Evolutionary conservation across 2,329 filamentous ascomycete species (phyloP).

Genomic region (Teratosphaeria epicoccoides): DNA sequence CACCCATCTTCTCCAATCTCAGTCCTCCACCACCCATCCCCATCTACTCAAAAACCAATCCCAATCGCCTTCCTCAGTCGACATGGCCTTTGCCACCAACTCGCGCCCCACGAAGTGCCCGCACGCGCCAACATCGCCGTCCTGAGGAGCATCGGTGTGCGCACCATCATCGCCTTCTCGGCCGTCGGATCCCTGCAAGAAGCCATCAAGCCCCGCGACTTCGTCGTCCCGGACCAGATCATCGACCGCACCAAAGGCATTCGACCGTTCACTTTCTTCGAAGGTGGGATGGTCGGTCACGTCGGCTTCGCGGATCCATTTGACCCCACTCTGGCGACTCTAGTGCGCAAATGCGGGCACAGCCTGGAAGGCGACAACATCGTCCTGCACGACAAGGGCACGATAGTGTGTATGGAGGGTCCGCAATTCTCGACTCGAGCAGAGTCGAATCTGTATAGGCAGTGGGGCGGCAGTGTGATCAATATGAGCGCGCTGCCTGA

Average conservation of each 20-base stretch:
- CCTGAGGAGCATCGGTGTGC: slow-evolving; percentile 79
- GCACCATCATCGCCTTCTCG: slow-evolving; percentile 85
- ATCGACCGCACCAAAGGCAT: slow-evolving; percentile 96
- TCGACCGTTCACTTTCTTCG: slow-evolving; percentile 91
- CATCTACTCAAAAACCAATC: slow-evolving; percentile 50
- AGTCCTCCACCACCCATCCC: slow-evolving; percentile 76
- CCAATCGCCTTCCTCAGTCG: slow-evolving; percentile 85
- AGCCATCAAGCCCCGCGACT: slow-evolving; percentile 89
- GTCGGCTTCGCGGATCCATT: slow-evolving; percentile 95
- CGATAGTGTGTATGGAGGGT: slow-evolving; percentile 95
- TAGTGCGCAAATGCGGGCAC: slow-evolving; percentile 69
- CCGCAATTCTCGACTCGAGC: slow-evolving; percentile 95
- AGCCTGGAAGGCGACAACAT: slow-evolving; percentile 75
- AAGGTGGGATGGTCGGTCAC: slow-evolving; percentile 76
- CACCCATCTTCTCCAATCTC: slow-evolving; percentile 64
- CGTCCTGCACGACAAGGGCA: slow-evolving; percentile 70
- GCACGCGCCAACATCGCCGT: slow-evolving; percentile 95
- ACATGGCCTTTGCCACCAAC: slow-evolving; percentile 79
- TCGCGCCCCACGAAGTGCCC: slow-evolving; percentile 90
- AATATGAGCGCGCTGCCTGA: slow-evolving; percentile 97
- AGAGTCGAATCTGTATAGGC: slow-evolving; percentile 88
- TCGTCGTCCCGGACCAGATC: slow-evolving; percentile 89
- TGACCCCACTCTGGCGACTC: slow-evolving; percentile 62
- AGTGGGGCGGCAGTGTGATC: slow-evolving; percentile 88
- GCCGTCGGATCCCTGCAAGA: slow-evolving; percentile 89